Conservation (phyloP, 208 protist species). For the Plasmodiophora brassicae region DNA sequence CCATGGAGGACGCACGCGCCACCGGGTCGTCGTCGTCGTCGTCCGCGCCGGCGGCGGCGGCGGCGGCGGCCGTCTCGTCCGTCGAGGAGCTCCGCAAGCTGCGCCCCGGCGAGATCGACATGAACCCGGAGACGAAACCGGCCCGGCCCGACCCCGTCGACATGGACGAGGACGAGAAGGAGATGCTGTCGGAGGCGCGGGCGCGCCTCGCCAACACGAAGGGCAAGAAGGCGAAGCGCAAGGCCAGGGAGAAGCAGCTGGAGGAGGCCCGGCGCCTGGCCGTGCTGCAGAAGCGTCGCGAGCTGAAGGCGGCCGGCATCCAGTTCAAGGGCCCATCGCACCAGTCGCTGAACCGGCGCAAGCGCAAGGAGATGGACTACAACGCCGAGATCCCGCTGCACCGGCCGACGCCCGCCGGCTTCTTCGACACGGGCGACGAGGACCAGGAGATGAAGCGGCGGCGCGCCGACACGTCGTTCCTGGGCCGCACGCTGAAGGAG, state of each 20-base stretch:
- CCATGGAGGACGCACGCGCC: slow-evolving; percentile 54
- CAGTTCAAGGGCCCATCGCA: slow-evolving; percentile 28
- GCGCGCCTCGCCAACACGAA: slow-evolving; percentile 97
- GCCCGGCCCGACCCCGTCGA: slow-evolving; percentile 92
- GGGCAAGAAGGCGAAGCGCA: slow-evolving; percentile 90
- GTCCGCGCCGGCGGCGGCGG: background rate
- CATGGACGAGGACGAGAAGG: slow-evolving; percentile 94
- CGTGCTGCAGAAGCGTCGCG: slow-evolving; percentile 84
- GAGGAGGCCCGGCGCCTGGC: slow-evolving; percentile 92
- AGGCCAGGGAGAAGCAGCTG: slow-evolving; percentile 92
- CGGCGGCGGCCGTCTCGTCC: background rate
- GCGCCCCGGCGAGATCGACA: slow-evolving; percentile 80
- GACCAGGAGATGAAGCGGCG: slow-evolving; percentile 50
- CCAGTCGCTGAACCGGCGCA: slow-evolving; percentile 2
- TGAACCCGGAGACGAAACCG: slow-evolving; percentile 89
- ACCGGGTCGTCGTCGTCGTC: background rate
- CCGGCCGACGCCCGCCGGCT: slow-evolving; percentile 59
- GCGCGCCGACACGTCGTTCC: background rate
- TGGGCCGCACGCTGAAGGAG: slow-evolving; percentile 45
- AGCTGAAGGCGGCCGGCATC: slow-evolving; percentile 91
- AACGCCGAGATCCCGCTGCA: slow-evolving; percentile 78
- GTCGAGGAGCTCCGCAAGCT: slow-evolving; percentile 71
- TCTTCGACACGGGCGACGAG: slow-evolving; percentile 64
- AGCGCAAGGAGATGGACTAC: slow-evolving; percentile 68
- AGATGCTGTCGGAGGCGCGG: slow-evolving; percentile 91